Conservation (phyloP, 345 rosid species). For the Viola odorata region DNA sequence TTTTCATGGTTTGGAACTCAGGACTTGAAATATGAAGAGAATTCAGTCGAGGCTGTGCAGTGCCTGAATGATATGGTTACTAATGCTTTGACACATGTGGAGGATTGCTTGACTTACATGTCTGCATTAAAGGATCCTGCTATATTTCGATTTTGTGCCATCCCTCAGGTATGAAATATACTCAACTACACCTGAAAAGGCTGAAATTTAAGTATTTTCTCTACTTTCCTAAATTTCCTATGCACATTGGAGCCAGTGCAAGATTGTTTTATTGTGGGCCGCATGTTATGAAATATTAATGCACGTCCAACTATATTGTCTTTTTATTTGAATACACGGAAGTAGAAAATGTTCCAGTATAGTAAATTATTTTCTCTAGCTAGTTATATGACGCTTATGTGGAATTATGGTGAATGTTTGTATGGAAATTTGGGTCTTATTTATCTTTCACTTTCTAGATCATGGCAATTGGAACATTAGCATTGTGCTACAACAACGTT, state of each 20-base stretch:
- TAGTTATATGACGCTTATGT: too few species aligned
- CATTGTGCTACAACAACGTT: conserved; percentile 79
- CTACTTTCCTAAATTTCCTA: too few species aligned
- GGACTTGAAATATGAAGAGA: conserved; percentile 86
- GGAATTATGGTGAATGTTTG: background rate
- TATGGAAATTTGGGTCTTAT: conserved; percentile 11
- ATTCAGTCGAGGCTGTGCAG: conserved; percentile 71
- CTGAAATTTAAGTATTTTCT: too few species aligned
- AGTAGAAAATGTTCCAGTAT: too few species aligned
- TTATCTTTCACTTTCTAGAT: conserved; percentile 36
- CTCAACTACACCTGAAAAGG: background rate
- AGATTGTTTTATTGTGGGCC: too few species aligned
- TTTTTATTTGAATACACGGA: too few species aligned
- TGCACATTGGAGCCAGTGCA: too few species aligned
- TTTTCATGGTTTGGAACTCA: conserved; percentile 19
- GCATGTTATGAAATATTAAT: too few species aligned
- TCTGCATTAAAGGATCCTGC: conserved; percentile 54
- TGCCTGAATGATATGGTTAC: conserved; percentile 97
- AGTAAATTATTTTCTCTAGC: too few species aligned
- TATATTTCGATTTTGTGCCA: conserved; percentile 85
- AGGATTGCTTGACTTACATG: conserved; percentile 82
- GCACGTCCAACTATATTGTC: too few species aligned
- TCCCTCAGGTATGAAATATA: conserved; percentile 50
- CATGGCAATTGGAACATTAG: conserved; percentile 96
- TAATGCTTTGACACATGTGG: conserved; percentile 65